Conservation (phyloP, 805 yeast species). For the Phaffomyces thermotolerans region DNA sequence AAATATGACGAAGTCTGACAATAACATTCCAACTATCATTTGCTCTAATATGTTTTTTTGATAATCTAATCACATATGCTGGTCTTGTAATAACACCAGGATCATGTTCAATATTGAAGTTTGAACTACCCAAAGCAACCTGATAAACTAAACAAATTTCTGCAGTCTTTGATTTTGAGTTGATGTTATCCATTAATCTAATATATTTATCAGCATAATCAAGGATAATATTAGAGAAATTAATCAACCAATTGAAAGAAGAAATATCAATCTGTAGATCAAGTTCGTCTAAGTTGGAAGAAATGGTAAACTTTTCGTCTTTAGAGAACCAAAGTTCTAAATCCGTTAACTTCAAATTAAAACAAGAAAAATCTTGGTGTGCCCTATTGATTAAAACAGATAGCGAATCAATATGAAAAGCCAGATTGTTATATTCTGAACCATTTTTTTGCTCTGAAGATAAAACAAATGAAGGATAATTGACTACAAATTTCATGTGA, state of each 20-base stretch:
- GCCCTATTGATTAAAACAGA: slow-evolving; percentile 3
- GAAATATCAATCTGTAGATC: slow-evolving; percentile 27
- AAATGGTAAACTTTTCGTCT: slow-evolving; percentile 8
- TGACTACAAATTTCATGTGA: slow-evolving; percentile 8
- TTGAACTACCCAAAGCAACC: slow-evolving; percentile 40
- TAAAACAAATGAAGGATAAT: slow-evolving; percentile 20
- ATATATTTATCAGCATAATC: background rate
- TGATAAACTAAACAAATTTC: slow-evolving; percentile 34
- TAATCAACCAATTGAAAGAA: slow-evolving; percentile 29
- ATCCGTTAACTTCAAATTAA: slow-evolving; percentile 8
- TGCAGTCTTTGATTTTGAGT: slow-evolving; percentile 10
- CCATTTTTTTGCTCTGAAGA: slow-evolving; percentile 6
- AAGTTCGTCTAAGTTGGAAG: slow-evolving; percentile 24
- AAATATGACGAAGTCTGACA: slow-evolving; percentile 70
- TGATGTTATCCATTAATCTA: background rate
- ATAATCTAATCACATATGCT: slow-evolving; percentile 67
- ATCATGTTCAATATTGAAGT: slow-evolving; percentile 61
- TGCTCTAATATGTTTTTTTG: slow-evolving; percentile 66
- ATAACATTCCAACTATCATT: slow-evolving; percentile 85
- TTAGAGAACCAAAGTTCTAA: slow-evolving; percentile 28
- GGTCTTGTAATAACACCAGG: slow-evolving; percentile 90
- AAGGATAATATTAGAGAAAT: slow-evolving; percentile 10
- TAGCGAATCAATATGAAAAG: slow-evolving; percentile 14
- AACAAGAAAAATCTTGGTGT: background rate
- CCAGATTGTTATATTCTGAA: slow-evolving; percentile 6